Evolutionary conservation across 2,329 filamentous ascomycete species (phyloP), one percentile per base, ranked within the genome.

Genomic region (Colletotrichum siamense): DNA sequence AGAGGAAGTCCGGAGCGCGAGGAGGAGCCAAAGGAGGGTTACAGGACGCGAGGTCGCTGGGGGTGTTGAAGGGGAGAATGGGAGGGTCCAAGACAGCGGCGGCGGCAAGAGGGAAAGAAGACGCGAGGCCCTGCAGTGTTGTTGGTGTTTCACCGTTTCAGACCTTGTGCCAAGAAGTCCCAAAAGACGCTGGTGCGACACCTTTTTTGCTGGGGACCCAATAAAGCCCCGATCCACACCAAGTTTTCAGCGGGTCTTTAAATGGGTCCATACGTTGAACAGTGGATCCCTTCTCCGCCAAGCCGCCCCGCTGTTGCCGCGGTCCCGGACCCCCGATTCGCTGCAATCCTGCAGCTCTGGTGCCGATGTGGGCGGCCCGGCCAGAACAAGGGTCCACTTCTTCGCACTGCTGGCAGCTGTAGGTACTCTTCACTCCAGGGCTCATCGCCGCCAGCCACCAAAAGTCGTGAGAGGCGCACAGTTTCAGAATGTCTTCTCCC

Each of bases 61-160:
- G 28, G 66, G 52, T 18, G n/a, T 64, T 39, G 61, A 49, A 49
- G 39, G 18, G 18, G 39, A 44, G 39, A 44, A 44, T 44, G 39
- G 18, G 18, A 49, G 39, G 3, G 18, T 24, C 44, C 6, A 52
- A 8, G 44, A 52, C 44, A 13, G n/a, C n/a, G 6, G 44, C 44
- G 44, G 44, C 18, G 18, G 39, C 39, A 49, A 15, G 22, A 68
- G 30, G 52, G 66, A 3, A 69, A 61, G 52, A 59, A 61, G 32
- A 69, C 28, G n/a, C 52, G 52, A 69, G 66, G 28, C 44, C 30
- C 34, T 28, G 32, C 22, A 44, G 65, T 44, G 28, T 22, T 24
- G 69, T 26, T 66, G 73, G 34, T 68, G 73, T 76, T 76, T 76
- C 64, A 64, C 59, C 5, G 73, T 76, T 76, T 76, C 73, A 76